Evolutionary conservation across 345 rosid species (phyloP), one percentile per base, ranked within the genome.

Genomic region (Aethionema arabicum): DNA sequence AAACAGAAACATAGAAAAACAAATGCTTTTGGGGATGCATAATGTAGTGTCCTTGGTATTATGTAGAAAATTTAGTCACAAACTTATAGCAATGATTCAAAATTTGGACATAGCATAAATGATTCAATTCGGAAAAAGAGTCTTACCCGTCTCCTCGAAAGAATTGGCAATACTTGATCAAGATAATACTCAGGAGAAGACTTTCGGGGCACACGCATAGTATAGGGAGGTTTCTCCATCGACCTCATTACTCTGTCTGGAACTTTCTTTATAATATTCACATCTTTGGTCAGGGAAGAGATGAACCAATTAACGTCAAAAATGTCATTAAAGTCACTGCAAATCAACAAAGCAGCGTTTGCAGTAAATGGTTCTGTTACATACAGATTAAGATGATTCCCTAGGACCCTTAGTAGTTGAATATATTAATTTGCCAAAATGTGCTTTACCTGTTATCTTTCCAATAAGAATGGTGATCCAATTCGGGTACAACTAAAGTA

Each of bases 381-480:
- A 47, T 44, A 49, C 50, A 61, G 8, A 48, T 39, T 55, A 21
- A 55, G 44, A 48, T 12, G 39, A 42, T 29, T 42, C 12, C 5
- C 12, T 13, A 48, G 7, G 14, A 21, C 21, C 21, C 2, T 15
- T 41, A 32, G 16, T 1, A 10, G 39, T 4, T 3, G 21, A 33
- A 49, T 2, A 9, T 21, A 12, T 41, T 59, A 44, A 27, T 3
- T 42, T 50, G 12, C 54, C 41, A 44, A 44, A 52, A 68, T 55
- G 13, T 52, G 48, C 46, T 15, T 65, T 64, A 84, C 99, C 99
- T 95, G 60, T 88, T 79, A 77, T 95, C 99, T 72, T 90, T 95
- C 97, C 99, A 95, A 45, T 74, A 95, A 27, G 99, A 95, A 70
- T 84, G 85, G 78, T 86, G 99, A 78, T 95, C 97, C 78, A 95